A percentile compares a stretch with the other conserved stretches of the same genome.
Evolutionary conservation across 257 asterid species (phyloP).

Genomic region (Solanum ossicruentum): DNA sequence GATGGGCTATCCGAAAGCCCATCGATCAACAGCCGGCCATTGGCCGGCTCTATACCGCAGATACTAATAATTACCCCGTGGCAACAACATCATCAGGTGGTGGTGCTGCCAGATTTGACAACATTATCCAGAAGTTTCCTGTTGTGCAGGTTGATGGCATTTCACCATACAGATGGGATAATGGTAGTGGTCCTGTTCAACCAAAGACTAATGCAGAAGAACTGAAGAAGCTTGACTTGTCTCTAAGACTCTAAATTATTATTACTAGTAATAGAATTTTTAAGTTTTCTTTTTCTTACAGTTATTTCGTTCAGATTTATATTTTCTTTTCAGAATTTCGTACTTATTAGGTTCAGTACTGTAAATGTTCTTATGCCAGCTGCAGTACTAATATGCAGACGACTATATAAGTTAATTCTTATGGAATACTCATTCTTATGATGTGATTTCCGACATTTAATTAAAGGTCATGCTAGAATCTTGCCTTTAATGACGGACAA

Average conservation of each 20-base stretch:
- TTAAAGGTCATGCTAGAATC: background rate
- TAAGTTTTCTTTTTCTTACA: background rate
- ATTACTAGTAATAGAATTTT: background rate
- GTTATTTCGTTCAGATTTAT: background rate
- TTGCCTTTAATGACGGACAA: background rate
- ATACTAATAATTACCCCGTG: background rate
- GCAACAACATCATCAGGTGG: conserved; percentile 20
- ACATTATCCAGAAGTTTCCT: conserved; percentile 20
- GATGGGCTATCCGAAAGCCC: conserved; percentile 29
- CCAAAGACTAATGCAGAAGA: conserved; percentile 32
- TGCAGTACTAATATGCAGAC: background rate
- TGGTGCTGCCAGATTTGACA: conserved; percentile 41
- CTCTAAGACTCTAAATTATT: conserved; percentile 48
- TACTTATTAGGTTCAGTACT: background rate
- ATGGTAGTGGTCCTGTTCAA: conserved; percentile 1
- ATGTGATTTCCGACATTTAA: background rate
- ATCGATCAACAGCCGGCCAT: conserved; percentile 39
- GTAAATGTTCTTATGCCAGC: background rate
- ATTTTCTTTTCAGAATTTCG: background rate
- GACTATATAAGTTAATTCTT: background rate
- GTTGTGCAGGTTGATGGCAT: conserved; percentile 17
- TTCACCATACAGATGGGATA: conserved; percentile 31
- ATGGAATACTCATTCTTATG: background rate
- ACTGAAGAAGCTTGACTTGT: conserved; percentile 53
- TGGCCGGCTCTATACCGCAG: conserved; percentile 23